Evolutionary conservation across 495 filamentous ascomycete genomes (phyloP).

Genomic region (Hypoxylon intermedium): DNA sequence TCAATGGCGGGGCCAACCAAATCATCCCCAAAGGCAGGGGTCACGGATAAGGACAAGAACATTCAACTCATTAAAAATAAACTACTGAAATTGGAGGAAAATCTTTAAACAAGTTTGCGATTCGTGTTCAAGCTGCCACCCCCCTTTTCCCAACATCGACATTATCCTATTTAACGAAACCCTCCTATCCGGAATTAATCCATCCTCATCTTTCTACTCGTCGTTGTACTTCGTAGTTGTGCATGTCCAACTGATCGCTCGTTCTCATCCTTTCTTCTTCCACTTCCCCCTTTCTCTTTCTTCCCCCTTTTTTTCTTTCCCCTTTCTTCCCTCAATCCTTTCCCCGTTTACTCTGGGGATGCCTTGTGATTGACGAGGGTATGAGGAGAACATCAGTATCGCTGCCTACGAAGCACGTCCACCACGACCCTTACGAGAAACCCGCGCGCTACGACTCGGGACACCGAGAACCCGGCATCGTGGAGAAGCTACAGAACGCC

Average conservation of each 20-base stretch:
- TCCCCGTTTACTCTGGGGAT: slow-evolving; percentile 38
- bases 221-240: slow-evolving; percentile 7
- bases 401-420: slow-evolving; percentile 63
- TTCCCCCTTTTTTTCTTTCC: slow-evolving; percentile 9
- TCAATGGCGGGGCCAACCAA: slow-evolving; percentile 19
- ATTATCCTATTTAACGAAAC: slow-evolving; percentile 27
- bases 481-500: slow-evolving; percentile 59
- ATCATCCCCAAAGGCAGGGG: slow-evolving; percentile 5
- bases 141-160: slow-evolving; percentile 15
- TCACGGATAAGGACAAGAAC: slow-evolving; percentile 3
- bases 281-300: slow-evolving; percentile 5
- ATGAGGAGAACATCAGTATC: slow-evolving; percentile 68
- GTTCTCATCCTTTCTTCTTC: slow-evolving; percentile 11
- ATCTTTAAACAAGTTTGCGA: slow-evolving; percentile 30
- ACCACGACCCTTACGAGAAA: slow-evolving; percentile 66
- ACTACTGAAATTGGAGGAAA: slow-evolving; percentile 34
- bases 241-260: slow-evolving; percentile 9
- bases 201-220: slow-evolving; percentile 13
- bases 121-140: slow-evolving; percentile 13
- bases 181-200: slow-evolving; percentile 32
- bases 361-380: slow-evolving; percentile 37
- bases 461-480: slow-evolving; percentile 51
- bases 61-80: background rate
- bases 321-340: background rate
- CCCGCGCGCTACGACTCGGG: slow-evolving; percentile 58